These are phyloP conservation scores for Xanthoparmelia taractica DNA, from an alignment of 495 filamentous ascomycete species.

Conservation along the genomic window DNA sequence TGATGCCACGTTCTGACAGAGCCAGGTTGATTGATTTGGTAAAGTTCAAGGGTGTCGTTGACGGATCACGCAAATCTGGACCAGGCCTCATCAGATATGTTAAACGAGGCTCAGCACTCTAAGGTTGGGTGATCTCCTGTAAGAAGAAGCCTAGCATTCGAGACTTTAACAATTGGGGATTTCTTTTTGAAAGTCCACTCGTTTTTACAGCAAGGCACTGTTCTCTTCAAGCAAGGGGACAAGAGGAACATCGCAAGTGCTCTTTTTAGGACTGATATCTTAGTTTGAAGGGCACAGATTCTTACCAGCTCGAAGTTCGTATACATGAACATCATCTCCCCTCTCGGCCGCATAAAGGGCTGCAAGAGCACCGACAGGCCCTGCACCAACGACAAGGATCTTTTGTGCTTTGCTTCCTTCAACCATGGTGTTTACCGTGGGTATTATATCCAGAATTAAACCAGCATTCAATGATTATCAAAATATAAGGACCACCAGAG, in stretches of 20 bases:
- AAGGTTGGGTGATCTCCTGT: background rate
- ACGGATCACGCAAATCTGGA: conserved; percentile 74
- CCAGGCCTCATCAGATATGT: conserved; percentile 8
- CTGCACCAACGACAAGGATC: conserved; percentile 78
- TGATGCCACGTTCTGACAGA: conserved; percentile 88
- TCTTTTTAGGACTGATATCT: background rate
- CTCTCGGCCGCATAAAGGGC: conserved; percentile 84
- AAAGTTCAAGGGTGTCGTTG: conserved; percentile 85
- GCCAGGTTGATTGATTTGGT: conserved; percentile 97
- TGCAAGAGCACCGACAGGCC: conserved; percentile 85
- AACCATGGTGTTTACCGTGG: conserved; percentile 13
- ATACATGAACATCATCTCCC: conserved; percentile 85
- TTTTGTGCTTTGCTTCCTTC: conserved; percentile 44
- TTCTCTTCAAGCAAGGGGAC: background rate
- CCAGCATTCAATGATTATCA: background rate
- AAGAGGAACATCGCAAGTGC: no score
- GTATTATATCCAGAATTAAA: background rate
- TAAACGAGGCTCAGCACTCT: background rate
- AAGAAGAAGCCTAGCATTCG: background rate
- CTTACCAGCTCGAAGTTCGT: conserved; percentile 87
- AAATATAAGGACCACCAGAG: background rate
- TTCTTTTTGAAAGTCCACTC: background rate
- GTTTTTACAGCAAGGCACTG: background rate
- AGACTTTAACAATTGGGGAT: background rate
- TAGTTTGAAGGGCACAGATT: conserved; percentile 11